These are phyloP conservation scores for Neoboletus brunneissimus DNA, from an alignment of 768 basidiomycete species.

Conservation along the genomic window DNA sequence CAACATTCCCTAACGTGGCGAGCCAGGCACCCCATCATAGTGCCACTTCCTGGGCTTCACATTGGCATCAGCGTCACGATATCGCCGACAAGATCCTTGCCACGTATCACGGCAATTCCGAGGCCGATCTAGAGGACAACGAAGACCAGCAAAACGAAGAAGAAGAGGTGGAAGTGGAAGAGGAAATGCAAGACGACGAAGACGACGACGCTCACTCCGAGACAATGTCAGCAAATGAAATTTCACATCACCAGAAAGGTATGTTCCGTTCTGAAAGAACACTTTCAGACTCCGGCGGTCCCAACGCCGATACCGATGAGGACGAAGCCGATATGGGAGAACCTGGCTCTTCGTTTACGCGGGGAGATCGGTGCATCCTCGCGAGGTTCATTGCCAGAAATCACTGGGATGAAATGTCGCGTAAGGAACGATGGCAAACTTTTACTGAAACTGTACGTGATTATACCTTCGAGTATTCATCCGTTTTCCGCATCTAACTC, in stretches of 20 bases:
- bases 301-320: conserved; percentile 25
- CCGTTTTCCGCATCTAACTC: neutral
- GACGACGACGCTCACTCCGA: conserved; percentile 25
- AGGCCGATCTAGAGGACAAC: conserved; percentile 35
- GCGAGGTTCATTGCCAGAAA: conserved; percentile 57
- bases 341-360: conserved; percentile 47
- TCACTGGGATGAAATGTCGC: conserved; percentile 41
- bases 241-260: conserved; percentile 15
- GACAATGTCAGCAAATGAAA: conserved; percentile 17
- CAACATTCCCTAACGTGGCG: conserved; percentile 8
- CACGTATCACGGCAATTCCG: conserved; percentile 27
- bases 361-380: conserved; percentile 60
- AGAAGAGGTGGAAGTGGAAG: conserved; percentile 27
- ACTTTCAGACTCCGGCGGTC: conserved; percentile 18
- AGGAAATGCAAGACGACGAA: conserved; percentile 19
- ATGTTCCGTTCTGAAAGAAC: conserved; percentile 22
- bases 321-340: conserved; percentile 48
- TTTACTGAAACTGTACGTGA: conserved; percentile 50
- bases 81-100: conserved; percentile 61
- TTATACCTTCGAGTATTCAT: neutral
- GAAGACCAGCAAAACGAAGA: conserved; percentile 40
- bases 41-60: conserved; percentile 60
- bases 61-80: conserved; percentile 65
- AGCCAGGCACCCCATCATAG: conserved; percentile 65
- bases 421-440: conserved; percentile 52